Evolutionary conservation across 768 basidiomycete species (phyloP), one percentile per base, ranked within the genome.

Genomic region (Termitomyces sp.): DNA sequence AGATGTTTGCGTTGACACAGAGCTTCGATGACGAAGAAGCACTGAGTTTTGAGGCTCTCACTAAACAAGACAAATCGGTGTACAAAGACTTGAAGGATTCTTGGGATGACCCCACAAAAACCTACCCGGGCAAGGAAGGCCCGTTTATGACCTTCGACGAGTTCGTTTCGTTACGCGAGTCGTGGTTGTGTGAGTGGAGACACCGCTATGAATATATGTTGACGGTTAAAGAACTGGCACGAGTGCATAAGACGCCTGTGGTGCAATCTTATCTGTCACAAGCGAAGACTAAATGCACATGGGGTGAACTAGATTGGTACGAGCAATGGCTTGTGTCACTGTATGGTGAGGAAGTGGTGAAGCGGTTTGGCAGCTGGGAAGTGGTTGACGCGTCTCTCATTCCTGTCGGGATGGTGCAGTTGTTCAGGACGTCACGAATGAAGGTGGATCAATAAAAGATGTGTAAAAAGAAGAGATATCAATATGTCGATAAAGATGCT

Each of bases 401-500:
- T 54, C 77, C 75, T 38, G 67, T 75, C 26, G 74, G 73, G n/a
- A 72, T 78, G 70, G 70, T 76, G 26, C 66, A 74, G 49, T 57
- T 75, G 45, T 76, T 73, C 66, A 73, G 68, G 61, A 65, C 64
- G 3, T 70, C 72, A 51, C 67, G 68, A 58, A 69, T 72, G 47
- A 66, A 68, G 57, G 61, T 70, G 65, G 73, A 72, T 48, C 62
- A 71, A 63, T 75, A 13, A 26, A 42, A 20, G n/a, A 42, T 5
- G n/a, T 42, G 24, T 30, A 30, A 30, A 30, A 30, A 30, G 30
- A 26, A 4, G 26, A 26, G n/a, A n/a, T n/a, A n/a, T n/a, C 4
- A 26, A 2, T n/a, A n/a, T n/a, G n/a, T n/a, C 26, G 26, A 26
- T 26, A 26, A 2, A 26, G 4, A 26, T 26, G 26, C 26, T 26